phyloP scores from a whole-genome alignment of 2,329 filamentous ascomycete species.

The Sporothrix dimorphospora region DNA sequence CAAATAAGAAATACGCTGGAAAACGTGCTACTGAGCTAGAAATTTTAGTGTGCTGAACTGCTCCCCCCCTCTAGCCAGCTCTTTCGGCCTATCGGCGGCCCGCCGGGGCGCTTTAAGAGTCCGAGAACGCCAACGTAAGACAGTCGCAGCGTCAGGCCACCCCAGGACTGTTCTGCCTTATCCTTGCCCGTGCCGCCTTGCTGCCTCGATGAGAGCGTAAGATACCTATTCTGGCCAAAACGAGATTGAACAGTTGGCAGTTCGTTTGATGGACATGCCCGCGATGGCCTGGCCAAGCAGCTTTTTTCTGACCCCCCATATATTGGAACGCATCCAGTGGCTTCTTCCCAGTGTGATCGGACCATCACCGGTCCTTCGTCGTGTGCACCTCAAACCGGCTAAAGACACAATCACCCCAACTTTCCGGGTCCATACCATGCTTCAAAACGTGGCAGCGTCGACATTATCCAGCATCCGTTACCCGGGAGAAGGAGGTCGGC shows the following conservation, averaged over 20 bases:
- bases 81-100: background rate
- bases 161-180: background rate
- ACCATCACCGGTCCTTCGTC: too few species aligned
- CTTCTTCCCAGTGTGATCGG: too few species aligned
- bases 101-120: background rate
- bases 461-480: background rate
- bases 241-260: too few species aligned
- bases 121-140: background rate
- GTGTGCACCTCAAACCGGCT: background rate
- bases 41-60: background rate
- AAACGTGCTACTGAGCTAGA: too few species aligned
- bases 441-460: background rate
- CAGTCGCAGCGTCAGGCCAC: background rate
- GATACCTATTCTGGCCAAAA: too few species aligned
- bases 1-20: conserved; percentile 3
- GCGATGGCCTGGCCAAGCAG: too few species aligned
- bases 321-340: background rate
- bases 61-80: background rate
- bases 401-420: background rate
- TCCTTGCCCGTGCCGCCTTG: too few species aligned
- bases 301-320: too few species aligned
- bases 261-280: too few species aligned
- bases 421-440: background rate
- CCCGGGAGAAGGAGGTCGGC: background rate
- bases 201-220: background rate